Evolutionary conservation across 345 rosid species (phyloP).

Genomic region (Sisymbrium irio): DNA sequence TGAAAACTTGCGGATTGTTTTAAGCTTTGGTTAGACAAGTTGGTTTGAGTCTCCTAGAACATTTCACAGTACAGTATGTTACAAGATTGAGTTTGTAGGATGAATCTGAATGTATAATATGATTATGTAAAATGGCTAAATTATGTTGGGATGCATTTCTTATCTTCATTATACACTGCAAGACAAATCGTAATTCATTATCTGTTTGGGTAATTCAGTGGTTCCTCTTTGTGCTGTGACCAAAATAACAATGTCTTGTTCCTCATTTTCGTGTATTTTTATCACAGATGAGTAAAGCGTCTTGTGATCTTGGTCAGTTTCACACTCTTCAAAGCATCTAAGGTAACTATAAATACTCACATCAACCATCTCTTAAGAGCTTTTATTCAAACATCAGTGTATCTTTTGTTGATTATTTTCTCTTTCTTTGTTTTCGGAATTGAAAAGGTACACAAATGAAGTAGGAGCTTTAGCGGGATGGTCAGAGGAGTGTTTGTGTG

Average conservation of each 20-base stretch:
- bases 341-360: constrained; percentile 18
- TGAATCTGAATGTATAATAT: background rate
- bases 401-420: background rate
- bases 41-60: background rate
- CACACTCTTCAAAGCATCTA: background rate
- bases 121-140: background rate
- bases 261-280: background rate
- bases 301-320: constrained; percentile 10
- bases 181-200: background rate
- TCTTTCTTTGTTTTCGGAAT: background rate
- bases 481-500: constrained; percentile 16
- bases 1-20: background rate
- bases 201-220: background rate
- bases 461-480: constrained; percentile 14
- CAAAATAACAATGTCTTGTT: background rate
- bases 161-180: background rate
- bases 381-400: background rate
- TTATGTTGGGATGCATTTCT: background rate
- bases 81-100: background rate
- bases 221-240: background rate
- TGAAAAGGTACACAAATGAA: constrained; percentile 22
- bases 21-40: background rate
- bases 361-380: background rate
- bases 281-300: constrained; percentile 27
- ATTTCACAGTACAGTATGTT: background rate